Evolutionary conservation across 345 rosid species (phyloP), one percentile per base, ranked within the genome.

Genomic region (Sisymbrium altissimum): DNA sequence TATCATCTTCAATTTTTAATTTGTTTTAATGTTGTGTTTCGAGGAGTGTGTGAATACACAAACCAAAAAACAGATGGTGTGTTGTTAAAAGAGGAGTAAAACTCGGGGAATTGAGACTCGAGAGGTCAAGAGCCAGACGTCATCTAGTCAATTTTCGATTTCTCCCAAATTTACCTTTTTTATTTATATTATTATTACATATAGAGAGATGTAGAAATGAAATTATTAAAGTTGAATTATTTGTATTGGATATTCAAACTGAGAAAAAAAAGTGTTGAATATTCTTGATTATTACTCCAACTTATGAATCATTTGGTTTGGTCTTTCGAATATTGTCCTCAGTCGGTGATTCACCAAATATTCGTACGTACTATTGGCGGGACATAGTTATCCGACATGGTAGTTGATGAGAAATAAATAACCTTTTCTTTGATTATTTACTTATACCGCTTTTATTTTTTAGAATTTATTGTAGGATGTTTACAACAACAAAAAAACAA

Each of bases 271-370:
- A 3, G 46, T 12, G 39, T 65, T 55, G 53, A 40, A 68, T 68
- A 58, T 57, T 70, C 44, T 75, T 62, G 66, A 54, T 41, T 43
- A 68, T 18, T 75, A 19, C 56, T 68, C 58, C 1, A 48, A 32
- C 62, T 2, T 56, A 18, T 53, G 79, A 62, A 76, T 69, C 70
- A 62, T 69, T 68, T 30, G 73, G 30, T 50, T 66, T 21, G 6
- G 23, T 12, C 38, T 32, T 50, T 67, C 14, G 61, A 59, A 59
- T 67, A 58, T 67, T 25, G 58, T 68, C 49, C 3, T 61, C 55
- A n/a, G 75, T 69, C 58, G 79, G 79, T 54, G 80, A 63, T 54
- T 63, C 66, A 63, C 70, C 75, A 63, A 63, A 70, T 76, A 52
- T 75, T 61, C 74, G 11, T 69, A 69, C 74, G 11, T 69, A 69